Base-by-base conservation (phyloP, 441 rosid genomes). In the Cnidoscolus chayamansa region DNA sequence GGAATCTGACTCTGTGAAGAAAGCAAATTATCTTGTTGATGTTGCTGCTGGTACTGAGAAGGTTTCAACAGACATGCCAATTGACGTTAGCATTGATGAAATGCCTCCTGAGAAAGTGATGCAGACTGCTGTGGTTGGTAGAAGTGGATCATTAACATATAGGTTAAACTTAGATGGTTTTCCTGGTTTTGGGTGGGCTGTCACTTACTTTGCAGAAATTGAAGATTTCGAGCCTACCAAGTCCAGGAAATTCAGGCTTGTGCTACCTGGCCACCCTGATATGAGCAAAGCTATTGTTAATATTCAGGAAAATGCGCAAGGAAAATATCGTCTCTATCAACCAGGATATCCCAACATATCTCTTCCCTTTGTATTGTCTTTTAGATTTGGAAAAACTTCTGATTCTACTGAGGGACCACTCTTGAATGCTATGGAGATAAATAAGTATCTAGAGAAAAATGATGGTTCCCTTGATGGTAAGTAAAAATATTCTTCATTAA, bases 81-180 rank as follows among this genome's bases (percentile, higher is more conserved):
- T 95, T 1, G 84, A 82, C 69, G 75, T 78, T 15, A 61, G 72
- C 67, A 79, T 30, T 43, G 58, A 74, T 47, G 90, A 88, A 53
- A 80, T 67, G 82, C 90, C 99, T 7, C 99, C 99, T 73, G 73
- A 86, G 80, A 95, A 84, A 82, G 97, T 95, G 76, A 95, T 95
- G 98, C 99, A 93, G 85, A 93, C 97, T 49, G 99, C 99, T 74
- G 99, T 95, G 67, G 95, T 93, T 50, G 99, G 99, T 43, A 91
- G 86, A 19, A 93, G 90, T 79, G 99, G 98, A 45, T 83, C 86
- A 0, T 79, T 95, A 74, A 88, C 95, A 69, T 95, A 93, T 80
- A 86, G 98, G 61, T 73, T 93, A 80, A 95, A 93, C 75, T 81
- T 95, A 65, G 93, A 92, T 71, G 98, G 98, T 43, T 95, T 95